Conservation (phyloP, 2,329 filamentous ascomycete genomes). For the Trichoderma harzianum region DNA sequence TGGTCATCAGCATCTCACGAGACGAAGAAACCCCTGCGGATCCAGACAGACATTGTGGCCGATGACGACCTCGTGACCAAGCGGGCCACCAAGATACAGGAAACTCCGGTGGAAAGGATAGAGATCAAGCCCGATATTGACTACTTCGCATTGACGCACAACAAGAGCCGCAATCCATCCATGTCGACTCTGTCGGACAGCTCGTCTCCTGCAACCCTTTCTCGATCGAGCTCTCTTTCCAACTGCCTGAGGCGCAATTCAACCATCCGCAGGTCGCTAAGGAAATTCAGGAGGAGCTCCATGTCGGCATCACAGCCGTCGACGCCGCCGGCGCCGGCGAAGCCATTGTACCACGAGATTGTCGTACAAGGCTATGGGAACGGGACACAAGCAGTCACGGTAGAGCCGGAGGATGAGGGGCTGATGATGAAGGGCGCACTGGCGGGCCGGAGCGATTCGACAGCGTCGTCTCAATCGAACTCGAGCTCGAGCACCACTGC, state of each 20-base stretch:
- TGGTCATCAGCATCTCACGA: slow-evolving; percentile 42
- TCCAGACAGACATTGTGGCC: slow-evolving; percentile 28
- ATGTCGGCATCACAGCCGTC: slow-evolving; percentile 21
- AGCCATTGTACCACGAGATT: slow-evolving; percentile 46
- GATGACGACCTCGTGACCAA: slow-evolving; percentile 10
- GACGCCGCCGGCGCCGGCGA: slow-evolving; percentile 20
- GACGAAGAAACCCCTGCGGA: slow-evolving; percentile 26
- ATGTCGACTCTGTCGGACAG: slow-evolving; percentile 23
- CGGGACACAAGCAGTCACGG: slow-evolving; percentile 42
- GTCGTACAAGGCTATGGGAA: slow-evolving; percentile 54
- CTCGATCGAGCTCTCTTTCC: slow-evolving; percentile 31
- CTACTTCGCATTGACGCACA: slow-evolving; percentile 47
- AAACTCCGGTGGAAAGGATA: slow-evolving; percentile 22
- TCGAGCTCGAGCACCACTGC: slow-evolving; percentile 22
- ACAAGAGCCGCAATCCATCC: slow-evolving; percentile 24
- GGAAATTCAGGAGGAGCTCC: slow-evolving; percentile 28
- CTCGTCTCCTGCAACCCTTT: slow-evolving; percentile 20
- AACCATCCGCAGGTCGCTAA: slow-evolving; percentile 35
- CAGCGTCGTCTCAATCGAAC: slow-evolving; percentile 26
- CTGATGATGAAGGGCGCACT: slow-evolving; percentile 18
- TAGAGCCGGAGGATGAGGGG: slow-evolving; percentile 8
- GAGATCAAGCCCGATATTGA: slow-evolving; percentile 57
- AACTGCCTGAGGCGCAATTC: slow-evolving; percentile 32
- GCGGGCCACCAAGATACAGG: slow-evolving; percentile 13
- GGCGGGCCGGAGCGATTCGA: slow-evolving; percentile 28